Evolutionary conservation across 2,329 filamentous ascomycete genomes (phyloP).

Genomic region (Claviceps capensis): DNA sequence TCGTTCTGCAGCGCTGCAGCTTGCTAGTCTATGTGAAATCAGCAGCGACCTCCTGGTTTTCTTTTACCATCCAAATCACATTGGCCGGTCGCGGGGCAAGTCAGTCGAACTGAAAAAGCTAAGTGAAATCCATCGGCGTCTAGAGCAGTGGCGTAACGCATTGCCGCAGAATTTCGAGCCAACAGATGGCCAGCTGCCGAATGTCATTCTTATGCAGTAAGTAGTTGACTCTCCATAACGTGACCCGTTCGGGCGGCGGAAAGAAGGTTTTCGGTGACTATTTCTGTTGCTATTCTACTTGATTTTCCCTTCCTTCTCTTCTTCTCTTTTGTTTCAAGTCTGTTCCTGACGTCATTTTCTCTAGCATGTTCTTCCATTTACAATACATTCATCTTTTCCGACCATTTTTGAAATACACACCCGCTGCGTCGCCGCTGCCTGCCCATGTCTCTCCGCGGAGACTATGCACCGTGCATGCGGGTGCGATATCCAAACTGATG

Average conservation of each 20-base stretch:
- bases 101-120: constrained; percentile 81
- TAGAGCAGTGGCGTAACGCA: constrained; percentile 80
- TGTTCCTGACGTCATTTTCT: constrained; percentile 11
- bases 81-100: constrained; percentile 54
- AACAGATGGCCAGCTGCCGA: constrained; percentile 77
- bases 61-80: constrained; percentile 75
- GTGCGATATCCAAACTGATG: constrained; percentile 84
- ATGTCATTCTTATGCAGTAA: constrained; percentile 72
- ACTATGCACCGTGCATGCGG: constrained; percentile 80
- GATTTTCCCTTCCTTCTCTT: not conserved
- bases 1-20: constrained; percentile 66
- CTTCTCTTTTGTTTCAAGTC: not conserved
- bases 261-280: not conserved
- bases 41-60: constrained; percentile 78
- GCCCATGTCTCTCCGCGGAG: constrained; percentile 79
- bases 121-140: constrained; percentile 75
- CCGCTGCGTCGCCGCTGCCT: constrained; percentile 67
- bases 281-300: no score
- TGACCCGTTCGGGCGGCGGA: not conserved
- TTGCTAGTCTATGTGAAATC: constrained; percentile 79
- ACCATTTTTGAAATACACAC: constrained; percentile 84
- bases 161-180: constrained; percentile 79
- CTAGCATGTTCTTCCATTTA: constrained; percentile 92
- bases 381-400: constrained; percentile 93
- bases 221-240: constrained; percentile 21